Conservation (phyloP, 352 stramenopile genomes). For the Phytophthora sp. region DNA sequence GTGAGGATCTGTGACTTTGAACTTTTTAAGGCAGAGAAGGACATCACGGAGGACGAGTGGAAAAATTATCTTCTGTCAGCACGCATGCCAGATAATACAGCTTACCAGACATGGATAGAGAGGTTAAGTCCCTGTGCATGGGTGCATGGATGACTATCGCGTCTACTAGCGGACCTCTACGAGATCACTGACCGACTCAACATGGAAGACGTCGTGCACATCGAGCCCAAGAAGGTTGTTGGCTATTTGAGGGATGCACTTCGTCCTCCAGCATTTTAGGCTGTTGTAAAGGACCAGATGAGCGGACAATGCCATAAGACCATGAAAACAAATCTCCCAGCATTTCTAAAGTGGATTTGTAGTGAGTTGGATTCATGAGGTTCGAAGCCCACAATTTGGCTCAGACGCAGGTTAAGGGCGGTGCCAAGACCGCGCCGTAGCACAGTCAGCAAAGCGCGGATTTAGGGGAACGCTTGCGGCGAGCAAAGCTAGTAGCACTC, state of each 20-base stretch:
- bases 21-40: background rate
- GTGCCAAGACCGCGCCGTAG: background rate
- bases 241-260: constrained; percentile 1
- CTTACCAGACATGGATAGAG: background rate
- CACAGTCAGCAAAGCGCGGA: too few relatives aligned
- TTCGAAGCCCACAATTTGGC: background rate
- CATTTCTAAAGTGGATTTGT: background rate
- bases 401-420: background rate
- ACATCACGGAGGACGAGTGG: background rate
- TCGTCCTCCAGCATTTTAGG: background rate
- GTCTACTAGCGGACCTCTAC: background rate
- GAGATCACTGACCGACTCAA: background rate
- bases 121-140: constrained; percentile 3
- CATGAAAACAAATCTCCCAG: background rate
- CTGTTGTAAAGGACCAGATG: background rate
- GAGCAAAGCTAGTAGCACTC: too few relatives aligned
- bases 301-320: background rate
- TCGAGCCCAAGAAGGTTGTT: background rate
- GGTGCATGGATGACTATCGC: background rate
- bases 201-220: background rate
- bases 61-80: constrained; percentile 1
- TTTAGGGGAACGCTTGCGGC: background rate
- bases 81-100: background rate
- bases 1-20: background rate
- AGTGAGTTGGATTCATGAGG: background rate